Evolutionary conservation across 2,329 filamentous ascomycete species (phyloP).

Genomic region (Cladophialophora chaetospira): DNA sequence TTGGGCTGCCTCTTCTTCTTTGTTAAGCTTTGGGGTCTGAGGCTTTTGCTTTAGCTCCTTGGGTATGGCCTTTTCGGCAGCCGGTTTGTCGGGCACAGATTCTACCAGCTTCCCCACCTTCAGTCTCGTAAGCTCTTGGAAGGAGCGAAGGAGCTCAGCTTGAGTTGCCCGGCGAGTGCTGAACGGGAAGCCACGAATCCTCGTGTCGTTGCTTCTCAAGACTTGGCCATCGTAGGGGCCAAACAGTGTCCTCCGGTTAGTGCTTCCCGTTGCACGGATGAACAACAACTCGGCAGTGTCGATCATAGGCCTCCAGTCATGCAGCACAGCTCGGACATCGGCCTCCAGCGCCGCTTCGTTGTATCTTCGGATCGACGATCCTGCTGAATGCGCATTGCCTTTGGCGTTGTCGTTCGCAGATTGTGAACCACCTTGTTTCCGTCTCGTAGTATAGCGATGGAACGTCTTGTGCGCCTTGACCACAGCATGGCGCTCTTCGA

Average conservation of each 20-base stretch:
- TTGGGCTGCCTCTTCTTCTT: conserved; percentile 79
- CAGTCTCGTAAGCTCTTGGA: conserved; percentile 87
- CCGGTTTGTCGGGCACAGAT: conserved; percentile 39
- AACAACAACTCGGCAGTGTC: conserved; percentile 85
- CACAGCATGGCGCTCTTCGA: conserved; percentile 79
- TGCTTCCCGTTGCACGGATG: conserved; percentile 81
- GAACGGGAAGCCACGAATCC: conserved; percentile 88
- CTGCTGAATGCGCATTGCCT: conserved; percentile 89
- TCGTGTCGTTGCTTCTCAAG: conserved; percentile 72
- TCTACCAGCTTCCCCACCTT: conserved; percentile 72
- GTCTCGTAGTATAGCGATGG: conserved; percentile 91
- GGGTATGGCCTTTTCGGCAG: conserved; percentile 13
- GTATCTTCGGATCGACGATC: conserved; percentile 84
- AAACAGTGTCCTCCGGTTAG: conserved; percentile 84
- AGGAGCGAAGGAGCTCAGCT: conserved; percentile 89
- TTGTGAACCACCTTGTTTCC: conserved; percentile 95
- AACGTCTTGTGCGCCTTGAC: conserved; percentile 97
- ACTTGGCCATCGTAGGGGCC: conserved; percentile 90
- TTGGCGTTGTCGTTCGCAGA: conserved; percentile 94
- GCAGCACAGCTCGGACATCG: conserved; percentile 80
- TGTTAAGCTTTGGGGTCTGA: conserved; percentile 65
- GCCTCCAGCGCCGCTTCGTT: conserved; percentile 88
- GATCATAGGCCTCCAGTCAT: conserved; percentile 83
- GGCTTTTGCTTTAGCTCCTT: conserved; percentile 39
- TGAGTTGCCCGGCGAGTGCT: conserved; percentile 90